A percentile compares a stretch with the other conserved stretches of the same genome.
These are phyloP conservation scores for Aspergillus bridgeri DNA, from an alignment of 495 filamentous ascomycete species.

Conservation along the genomic window DNA sequence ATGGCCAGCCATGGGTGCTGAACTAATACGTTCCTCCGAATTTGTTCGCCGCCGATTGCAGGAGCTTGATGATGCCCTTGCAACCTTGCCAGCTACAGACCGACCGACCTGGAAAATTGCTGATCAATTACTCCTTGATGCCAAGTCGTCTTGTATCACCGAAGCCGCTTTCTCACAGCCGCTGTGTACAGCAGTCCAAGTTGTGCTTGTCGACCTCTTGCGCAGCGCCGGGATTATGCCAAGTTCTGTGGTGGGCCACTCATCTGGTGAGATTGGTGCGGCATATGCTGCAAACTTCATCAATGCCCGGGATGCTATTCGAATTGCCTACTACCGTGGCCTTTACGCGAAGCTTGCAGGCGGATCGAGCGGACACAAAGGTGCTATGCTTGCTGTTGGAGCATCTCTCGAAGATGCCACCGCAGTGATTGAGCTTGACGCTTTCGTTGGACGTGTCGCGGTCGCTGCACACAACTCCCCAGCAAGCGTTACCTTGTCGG, in stretches of 20 bases:
- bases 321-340: conserved; percentile 52
- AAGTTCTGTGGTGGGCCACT: conserved; percentile 40
- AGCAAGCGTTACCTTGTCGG: conserved; percentile 34
- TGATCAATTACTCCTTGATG: conserved; percentile 12
- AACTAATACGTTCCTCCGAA: conserved; percentile 12
- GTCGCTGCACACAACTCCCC: conserved; percentile 32
- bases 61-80: conserved; percentile 10
- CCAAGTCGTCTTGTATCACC: conserved; percentile 18
- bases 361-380: conserved; percentile 17
- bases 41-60: conserved; percentile 6
- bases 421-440: conserved; percentile 18
- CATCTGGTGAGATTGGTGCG: conserved; percentile 43
- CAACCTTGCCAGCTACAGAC: conserved; percentile 11
- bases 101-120: conserved; percentile 15
- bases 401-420: conserved; percentile 34
- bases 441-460: conserved; percentile 16
- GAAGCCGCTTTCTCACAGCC: conserved; percentile 45
- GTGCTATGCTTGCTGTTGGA: conserved; percentile 54
- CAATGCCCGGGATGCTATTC: conserved; percentile 38
- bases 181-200: conserved; percentile 37
- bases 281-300: conserved; percentile 36
- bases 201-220: conserved; percentile 40
- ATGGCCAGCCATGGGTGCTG: conserved; percentile 27
- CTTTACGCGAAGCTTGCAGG: conserved; percentile 20
- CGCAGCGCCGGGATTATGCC: conserved; percentile 39